Conservation (phyloP, 106 monocot genomes). For the Ottelia alismoides region DNA sequence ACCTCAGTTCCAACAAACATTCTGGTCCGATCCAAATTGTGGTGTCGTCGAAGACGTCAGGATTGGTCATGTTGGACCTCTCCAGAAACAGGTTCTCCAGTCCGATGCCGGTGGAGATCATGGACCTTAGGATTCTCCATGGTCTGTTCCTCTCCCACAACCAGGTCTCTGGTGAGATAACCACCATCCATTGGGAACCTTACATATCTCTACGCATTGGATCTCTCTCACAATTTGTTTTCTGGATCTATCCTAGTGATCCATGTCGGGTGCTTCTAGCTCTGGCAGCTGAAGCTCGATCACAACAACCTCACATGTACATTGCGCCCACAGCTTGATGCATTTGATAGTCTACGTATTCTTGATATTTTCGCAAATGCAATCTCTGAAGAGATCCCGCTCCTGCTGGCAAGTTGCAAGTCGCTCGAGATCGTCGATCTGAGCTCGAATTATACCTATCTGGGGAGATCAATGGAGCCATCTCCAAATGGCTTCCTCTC, state of each 20-base stretch:
- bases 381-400: constrained; percentile 70
- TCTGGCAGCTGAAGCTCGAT: constrained; percentile 51
- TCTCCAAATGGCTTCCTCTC: constrained; percentile 57
- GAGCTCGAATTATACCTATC: constrained; percentile 33
- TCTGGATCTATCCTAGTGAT: constrained; percentile 50
- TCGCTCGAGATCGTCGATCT: constrained; percentile 63
- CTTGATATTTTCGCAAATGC: constrained; percentile 43
- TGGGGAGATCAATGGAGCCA: constrained; percentile 66
- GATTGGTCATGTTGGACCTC: constrained; percentile 42
- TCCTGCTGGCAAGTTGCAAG: constrained; percentile 67
- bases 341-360: constrained; percentile 58
- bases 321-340: constrained; percentile 60
- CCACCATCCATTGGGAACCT: constrained; percentile 62
- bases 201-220: constrained; percentile 58
- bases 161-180: constrained; percentile 47
- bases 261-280: constrained; percentile 67
- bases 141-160: constrained; percentile 44
- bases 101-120: constrained; percentile 40
- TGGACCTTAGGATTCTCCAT: constrained; percentile 42
- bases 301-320: constrained; percentile 58
- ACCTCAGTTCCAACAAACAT: constrained; percentile 48
- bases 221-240: constrained; percentile 47
- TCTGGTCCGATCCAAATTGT: constrained; percentile 55
- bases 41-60: constrained; percentile 28
- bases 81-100: constrained; percentile 47